Percentiles rank a stretch among this genome's conserved stretches.
Conservation (phyloP, 495 filamentous ascomycete species). For the Tuber aestivum region DNA sequence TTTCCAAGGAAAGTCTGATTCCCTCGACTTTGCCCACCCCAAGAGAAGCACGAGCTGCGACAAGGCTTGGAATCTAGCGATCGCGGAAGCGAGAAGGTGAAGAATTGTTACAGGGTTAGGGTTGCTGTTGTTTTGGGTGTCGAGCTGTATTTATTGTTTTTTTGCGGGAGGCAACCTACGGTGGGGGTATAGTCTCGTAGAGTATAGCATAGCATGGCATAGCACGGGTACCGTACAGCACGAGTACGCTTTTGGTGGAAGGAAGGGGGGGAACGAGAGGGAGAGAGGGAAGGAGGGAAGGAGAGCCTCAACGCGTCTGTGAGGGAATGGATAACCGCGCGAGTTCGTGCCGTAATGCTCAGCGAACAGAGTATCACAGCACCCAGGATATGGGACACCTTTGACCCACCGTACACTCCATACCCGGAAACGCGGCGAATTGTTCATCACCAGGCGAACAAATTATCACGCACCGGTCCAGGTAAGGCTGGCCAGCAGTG, state of each 20-base stretch:
- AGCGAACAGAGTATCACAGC: neutral
- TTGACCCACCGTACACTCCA: neutral
- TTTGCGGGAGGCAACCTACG: neutral
- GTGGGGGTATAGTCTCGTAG: too few relatives aligned
- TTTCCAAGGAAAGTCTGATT: neutral
- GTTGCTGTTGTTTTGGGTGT: neutral
- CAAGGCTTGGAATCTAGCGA: neutral
- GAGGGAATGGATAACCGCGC: neutral
- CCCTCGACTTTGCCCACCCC: neutral
- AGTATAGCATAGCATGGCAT: too few relatives aligned
- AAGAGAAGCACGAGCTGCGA: neutral
- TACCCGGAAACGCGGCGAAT: neutral
- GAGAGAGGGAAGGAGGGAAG: neutral
- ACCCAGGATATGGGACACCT: neutral
- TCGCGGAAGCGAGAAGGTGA: neutral
- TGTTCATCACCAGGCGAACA: neutral
- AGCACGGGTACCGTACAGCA: too few relatives aligned
- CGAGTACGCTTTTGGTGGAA: neutral
- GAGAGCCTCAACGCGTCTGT: neutral
- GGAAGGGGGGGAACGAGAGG: neutral
- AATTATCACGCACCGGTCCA: neutral
- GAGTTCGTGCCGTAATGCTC: neutral
- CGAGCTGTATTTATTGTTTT: neutral
- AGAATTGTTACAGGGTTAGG: neutral
- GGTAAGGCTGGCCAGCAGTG: too few relatives aligned